Evolutionary conservation across 2,329 filamentous ascomycete species (phyloP).

Genomic region (Alternaria rosae): DNA sequence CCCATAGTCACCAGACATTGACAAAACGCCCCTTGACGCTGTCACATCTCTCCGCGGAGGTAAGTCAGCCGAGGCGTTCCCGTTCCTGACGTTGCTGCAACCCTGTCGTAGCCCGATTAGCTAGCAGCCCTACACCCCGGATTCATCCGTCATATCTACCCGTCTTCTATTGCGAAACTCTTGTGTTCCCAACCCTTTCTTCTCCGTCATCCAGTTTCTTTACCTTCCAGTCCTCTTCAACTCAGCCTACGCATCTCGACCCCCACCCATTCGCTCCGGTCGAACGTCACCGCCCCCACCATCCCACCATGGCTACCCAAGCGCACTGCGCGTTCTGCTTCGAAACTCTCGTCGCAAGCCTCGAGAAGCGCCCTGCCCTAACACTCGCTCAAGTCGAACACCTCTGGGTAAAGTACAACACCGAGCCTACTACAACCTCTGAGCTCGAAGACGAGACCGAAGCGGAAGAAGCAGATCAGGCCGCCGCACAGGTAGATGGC

Average conservation of each 20-base stretch:
- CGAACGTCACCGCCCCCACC: neutral
- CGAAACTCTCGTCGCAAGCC: conserved; percentile 79
- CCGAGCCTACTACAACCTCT: conserved; percentile 25
- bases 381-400: conserved; percentile 73
- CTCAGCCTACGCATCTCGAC: neutral
- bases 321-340: conserved; percentile 95
- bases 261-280: neutral
- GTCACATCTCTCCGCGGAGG: conserved; percentile 36
- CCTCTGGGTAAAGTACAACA: conserved; percentile 67
- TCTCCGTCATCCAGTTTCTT: neutral
- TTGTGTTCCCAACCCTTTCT: neutral
- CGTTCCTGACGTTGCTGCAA: conserved; percentile 13
- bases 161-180: neutral
- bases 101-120: conserved; percentile 11
- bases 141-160: conserved; percentile 15
- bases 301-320: conserved; percentile 74
- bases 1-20: conserved; percentile 9
- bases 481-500: conserved; percentile 31
- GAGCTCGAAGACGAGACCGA: conserved; percentile 12
- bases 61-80: conserved; percentile 14
- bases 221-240: neutral
- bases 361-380: conserved; percentile 73
- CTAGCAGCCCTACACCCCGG: conserved; percentile 15
- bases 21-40: conserved; percentile 31
- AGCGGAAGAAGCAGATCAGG: conserved; percentile 3